Conservation (phyloP, 306 rosid genomes). For the Glycine tomentella region DNA sequence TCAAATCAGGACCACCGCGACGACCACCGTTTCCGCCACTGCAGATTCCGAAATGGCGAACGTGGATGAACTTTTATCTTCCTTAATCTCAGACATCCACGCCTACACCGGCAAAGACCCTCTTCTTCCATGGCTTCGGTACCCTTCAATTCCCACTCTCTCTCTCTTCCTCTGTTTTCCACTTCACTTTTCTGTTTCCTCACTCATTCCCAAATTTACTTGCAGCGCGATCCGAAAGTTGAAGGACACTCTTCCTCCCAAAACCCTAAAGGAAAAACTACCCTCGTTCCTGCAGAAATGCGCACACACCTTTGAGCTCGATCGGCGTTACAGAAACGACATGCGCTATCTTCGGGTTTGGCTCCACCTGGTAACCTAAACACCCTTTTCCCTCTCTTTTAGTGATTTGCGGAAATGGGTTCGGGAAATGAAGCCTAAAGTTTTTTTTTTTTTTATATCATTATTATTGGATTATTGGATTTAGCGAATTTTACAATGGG, state of each 20-base stretch:
- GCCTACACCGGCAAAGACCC: conserved; percentile 85
- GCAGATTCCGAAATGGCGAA: conserved; percentile 43
- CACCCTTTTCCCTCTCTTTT: background rate
- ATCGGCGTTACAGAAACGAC: conserved; percentile 83
- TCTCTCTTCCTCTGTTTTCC: background rate
- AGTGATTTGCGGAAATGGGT: conserved; percentile 15
- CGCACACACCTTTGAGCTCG: conserved; percentile 72
- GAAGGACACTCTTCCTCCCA: conserved; percentile 68
- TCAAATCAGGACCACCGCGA: conserved; percentile 42
- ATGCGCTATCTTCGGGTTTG: conserved; percentile 88
- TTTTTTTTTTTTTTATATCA: background rate
- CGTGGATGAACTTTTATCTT: conserved; percentile 65
- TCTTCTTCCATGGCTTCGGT: conserved; percentile 98
- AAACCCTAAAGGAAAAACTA: conserved; percentile 71
- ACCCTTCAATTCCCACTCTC: conserved; percentile 11
- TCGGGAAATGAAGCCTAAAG: conserved; percentile 27
- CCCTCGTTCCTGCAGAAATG: conserved; percentile 81
- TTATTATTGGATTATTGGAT: conserved; percentile 9
- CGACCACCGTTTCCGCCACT: background rate
- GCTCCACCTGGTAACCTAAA: conserved; percentile 79
- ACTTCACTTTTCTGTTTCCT: conserved; percentile 27
- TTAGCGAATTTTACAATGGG: background rate
- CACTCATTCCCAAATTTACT: conserved; percentile 20
- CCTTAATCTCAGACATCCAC: conserved; percentile 70
- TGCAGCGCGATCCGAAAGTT: conserved; percentile 82